A percentile compares a stretch with the other conserved stretches of the same genome.
These are phyloP conservation scores for Stropharia rugosoannulata DNA, from an alignment of 768 basidiomycete genomes.

Conservation along the genomic window DNA sequence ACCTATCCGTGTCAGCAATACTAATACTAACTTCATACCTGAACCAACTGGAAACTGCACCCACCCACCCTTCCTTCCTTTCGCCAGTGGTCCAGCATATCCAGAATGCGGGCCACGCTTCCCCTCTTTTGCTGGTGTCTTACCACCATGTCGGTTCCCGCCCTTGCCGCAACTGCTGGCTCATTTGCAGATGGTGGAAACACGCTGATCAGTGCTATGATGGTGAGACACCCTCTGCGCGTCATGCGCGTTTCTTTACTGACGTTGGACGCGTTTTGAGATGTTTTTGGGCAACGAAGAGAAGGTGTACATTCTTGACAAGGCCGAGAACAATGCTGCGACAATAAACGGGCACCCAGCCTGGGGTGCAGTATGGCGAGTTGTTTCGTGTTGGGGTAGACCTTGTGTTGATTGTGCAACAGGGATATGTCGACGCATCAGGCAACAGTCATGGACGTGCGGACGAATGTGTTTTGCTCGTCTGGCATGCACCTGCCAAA, in stretches of 20 bases:
- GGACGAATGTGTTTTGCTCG: slow-evolving; percentile 80
- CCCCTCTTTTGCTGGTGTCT: slow-evolving; percentile 8
- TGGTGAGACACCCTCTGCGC: slow-evolving; percentile 33
- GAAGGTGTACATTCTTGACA: slow-evolving; percentile 89
- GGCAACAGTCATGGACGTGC: slow-evolving; percentile 66
- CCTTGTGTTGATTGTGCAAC: slow-evolving; percentile 1
- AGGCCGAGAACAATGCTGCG: slow-evolving; percentile 76
- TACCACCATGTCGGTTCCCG: slow-evolving; percentile 26
- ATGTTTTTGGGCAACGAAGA: slow-evolving; percentile 80
- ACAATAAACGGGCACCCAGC: slow-evolving; percentile 69
- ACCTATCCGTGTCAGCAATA: background rate
- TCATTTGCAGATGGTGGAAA: slow-evolving; percentile 45
- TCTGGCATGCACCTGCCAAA: slow-evolving; percentile 84
- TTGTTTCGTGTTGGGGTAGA: background rate
- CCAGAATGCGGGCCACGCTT: slow-evolving; percentile 4
- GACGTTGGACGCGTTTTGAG: slow-evolving; percentile 28
- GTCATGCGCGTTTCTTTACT: background rate
- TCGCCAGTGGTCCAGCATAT: slow-evolving; percentile 3
- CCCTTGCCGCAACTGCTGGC: slow-evolving; percentile 36
- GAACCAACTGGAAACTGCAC: background rate
- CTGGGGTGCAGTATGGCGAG: slow-evolving; percentile 70
- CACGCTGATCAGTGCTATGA: slow-evolving; percentile 51
- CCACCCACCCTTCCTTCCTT: slow-evolving; percentile 9
- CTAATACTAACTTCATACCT: too few species aligned
- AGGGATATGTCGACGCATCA: slow-evolving; percentile 65